Conservation (phyloP, 2,329 filamentous ascomycete species). For the Spiromastix sp. region DNA sequence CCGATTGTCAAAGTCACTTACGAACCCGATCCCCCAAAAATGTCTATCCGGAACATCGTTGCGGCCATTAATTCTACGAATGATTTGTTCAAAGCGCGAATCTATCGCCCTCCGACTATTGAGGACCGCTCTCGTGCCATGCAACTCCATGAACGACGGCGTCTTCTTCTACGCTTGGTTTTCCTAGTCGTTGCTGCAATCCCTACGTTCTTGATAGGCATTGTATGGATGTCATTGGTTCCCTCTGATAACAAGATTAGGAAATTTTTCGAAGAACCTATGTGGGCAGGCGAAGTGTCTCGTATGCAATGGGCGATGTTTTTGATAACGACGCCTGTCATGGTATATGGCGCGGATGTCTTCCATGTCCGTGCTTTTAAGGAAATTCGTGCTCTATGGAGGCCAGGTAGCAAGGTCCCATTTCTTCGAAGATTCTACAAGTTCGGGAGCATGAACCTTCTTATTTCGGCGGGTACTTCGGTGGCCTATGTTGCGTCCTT, state of each 20-base stretch:
- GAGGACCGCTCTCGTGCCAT: conserved; percentile 72
- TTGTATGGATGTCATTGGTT: conserved; percentile 83
- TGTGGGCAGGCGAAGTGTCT: conserved; percentile 59
- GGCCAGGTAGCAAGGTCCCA: conserved; percentile 60
- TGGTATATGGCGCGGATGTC: conserved; percentile 74
- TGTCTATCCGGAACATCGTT: conserved; percentile 70
- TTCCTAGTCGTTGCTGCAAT: conserved; percentile 62
- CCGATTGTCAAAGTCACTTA: conserved; percentile 66
- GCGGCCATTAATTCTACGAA: conserved; percentile 57
- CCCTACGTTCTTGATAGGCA: conserved; percentile 76
- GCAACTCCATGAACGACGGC: conserved; percentile 56
- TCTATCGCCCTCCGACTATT: conserved; percentile 71
- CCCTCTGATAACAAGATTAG: conserved; percentile 47
- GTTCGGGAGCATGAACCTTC: conserved; percentile 95
- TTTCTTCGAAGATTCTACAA: conserved; percentile 68
- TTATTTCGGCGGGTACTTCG: conserved; percentile 78
- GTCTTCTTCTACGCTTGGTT: conserved; percentile 59
- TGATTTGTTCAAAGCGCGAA: conserved; percentile 52
- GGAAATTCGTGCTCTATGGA: conserved; percentile 69
- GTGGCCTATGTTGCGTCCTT: conserved; percentile 81
- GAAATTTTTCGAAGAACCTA: conserved; percentile 58
- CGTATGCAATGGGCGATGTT: conserved; percentile 71
- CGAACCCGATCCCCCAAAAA: conserved; percentile 51
- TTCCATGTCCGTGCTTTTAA: conserved; percentile 74
- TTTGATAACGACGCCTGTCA: conserved; percentile 72